A percentile compares a stretch with the other conserved stretches of the same genome.
Conservation (phyloP, 306 rosid genomes). For the Cucumis cinereus region DNA sequence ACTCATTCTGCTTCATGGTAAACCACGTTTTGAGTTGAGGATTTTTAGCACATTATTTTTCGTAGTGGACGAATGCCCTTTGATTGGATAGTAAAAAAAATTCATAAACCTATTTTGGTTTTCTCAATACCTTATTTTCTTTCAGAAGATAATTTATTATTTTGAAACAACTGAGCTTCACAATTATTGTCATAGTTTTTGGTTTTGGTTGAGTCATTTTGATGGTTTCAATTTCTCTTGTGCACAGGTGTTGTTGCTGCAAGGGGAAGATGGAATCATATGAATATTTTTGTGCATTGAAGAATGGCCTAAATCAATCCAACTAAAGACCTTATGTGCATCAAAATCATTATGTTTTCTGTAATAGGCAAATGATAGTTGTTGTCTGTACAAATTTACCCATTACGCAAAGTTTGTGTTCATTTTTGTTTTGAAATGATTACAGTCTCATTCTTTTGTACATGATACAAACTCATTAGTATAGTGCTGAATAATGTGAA, state of each 20-base stretch:
- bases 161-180: background rate
- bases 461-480: background rate
- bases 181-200: conserved; percentile 10
- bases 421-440: background rate
- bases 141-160: background rate
- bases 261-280: conserved; percentile 59
- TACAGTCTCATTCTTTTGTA: conserved; percentile 12
- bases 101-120: background rate
- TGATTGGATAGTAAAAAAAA: background rate
- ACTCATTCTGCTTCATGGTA: background rate
- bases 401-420: conserved; percentile 25
- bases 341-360: conserved; percentile 25
- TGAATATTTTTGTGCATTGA: conserved; percentile 80
- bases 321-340: conserved; percentile 29
- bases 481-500: background rate
- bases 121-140: background rate
- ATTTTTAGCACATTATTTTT: background rate
- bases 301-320: conserved; percentile 42
- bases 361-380: conserved; percentile 26
- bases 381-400: conserved; percentile 18
- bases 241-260: conserved; percentile 73
- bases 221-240: conserved; percentile 60
- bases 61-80: background rate
- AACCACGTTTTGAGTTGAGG: background rate
- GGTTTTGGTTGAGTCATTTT: conserved; percentile 56